Conservation (phyloP, 1,284 basidiomycete species). For the Cutaneotrichosporon cavernicola region DNA sequence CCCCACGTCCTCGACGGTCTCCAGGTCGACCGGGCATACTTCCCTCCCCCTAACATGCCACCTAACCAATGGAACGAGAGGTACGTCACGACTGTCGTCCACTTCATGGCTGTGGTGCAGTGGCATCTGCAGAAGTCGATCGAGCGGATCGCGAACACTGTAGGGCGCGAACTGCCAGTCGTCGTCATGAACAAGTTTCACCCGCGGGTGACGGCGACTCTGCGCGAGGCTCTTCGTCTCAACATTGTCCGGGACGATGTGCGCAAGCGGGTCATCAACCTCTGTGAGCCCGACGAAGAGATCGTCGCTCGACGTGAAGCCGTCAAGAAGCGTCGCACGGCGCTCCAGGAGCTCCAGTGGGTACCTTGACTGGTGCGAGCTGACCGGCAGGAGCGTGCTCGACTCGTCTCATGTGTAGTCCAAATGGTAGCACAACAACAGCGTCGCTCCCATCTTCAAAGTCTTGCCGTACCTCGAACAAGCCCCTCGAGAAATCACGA, state of each 20-base stretch:
- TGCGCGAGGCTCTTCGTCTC: conserved; percentile 23
- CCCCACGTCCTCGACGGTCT: not conserved
- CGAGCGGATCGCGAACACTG: not conserved
- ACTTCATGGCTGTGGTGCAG: not conserved
- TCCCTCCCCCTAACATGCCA: not conserved
- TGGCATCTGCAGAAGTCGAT: not conserved
- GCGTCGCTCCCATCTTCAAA: too few species aligned
- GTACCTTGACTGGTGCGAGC: not conserved
- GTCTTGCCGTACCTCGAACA: too few species aligned
- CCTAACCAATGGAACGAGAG: conserved; percentile 9
- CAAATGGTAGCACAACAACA: too few species aligned
- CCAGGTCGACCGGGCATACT: too few species aligned
- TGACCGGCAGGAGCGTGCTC: conserved; percentile 5
- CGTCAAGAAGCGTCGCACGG: conserved; percentile 1
- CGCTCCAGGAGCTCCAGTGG: conserved; percentile 6
- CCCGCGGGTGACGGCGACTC: not conserved
- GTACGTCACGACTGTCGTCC: not conserved
- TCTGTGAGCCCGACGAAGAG: conserved; percentile 22
- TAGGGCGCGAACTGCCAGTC: conserved; percentile 10
- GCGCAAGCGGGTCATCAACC: conserved; percentile 7
- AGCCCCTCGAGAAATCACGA: too few species aligned
- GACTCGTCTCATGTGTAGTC: not conserved
- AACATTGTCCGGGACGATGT: conserved; percentile 15
- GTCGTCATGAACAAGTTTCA: conserved; percentile 12
- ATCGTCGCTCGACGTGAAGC: conserved; percentile 15